A percentile compares a stretch with the other conserved stretches of the same genome.
These are phyloP conservation scores for Yamadazyma atlantica DNA, from an alignment of 1,139 yeast species.

Conservation along the genomic window DNA sequence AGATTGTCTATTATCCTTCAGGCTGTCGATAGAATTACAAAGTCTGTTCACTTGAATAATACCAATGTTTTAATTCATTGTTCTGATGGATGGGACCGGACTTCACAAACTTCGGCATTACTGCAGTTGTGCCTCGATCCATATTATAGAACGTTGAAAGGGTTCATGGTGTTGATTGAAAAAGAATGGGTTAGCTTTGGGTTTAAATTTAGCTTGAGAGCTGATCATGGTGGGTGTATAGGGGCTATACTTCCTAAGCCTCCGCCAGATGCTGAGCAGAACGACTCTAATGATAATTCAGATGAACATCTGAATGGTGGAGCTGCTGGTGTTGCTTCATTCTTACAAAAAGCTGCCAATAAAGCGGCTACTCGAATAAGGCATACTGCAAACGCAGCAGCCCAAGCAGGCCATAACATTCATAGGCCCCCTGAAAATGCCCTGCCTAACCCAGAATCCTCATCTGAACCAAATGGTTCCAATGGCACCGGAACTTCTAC, in stretches of 20 bases:
- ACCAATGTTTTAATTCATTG: slow-evolving; percentile 89
- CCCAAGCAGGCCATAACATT: slow-evolving; percentile 7
- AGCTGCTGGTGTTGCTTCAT: slow-evolving; percentile 20
- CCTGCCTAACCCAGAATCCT: background rate
- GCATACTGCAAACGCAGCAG: slow-evolving; percentile 35
- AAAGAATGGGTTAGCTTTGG: slow-evolving; percentile 97
- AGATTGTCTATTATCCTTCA: slow-evolving; percentile 67
- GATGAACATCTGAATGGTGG: slow-evolving; percentile 5
- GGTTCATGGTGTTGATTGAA: slow-evolving; percentile 81
- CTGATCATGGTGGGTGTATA: slow-evolving; percentile 64
- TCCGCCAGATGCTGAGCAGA: slow-evolving; percentile 11
- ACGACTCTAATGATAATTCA: slow-evolving; percentile 12
- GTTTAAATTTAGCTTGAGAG: slow-evolving; percentile 81
- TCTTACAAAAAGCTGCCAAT: slow-evolving; percentile 44
- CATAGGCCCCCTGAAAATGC: background rate
- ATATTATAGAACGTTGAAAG: slow-evolving; percentile 79
- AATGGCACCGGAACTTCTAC: slow-evolving; percentile 10
- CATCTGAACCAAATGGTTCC: slow-evolving; percentile 2
- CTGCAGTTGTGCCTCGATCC: slow-evolving; percentile 91
- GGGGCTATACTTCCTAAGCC: slow-evolving; percentile 35
- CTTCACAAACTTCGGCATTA: slow-evolving; percentile 83
- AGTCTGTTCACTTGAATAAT: slow-evolving; percentile 76
- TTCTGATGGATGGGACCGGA: slow-evolving; percentile 98
- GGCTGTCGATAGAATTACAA: slow-evolving; percentile 75
- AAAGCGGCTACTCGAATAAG: slow-evolving; percentile 30